Conservation (phyloP, 176 grass and related monocot genomes). For the Hsuehochloa calcarea region DNA sequence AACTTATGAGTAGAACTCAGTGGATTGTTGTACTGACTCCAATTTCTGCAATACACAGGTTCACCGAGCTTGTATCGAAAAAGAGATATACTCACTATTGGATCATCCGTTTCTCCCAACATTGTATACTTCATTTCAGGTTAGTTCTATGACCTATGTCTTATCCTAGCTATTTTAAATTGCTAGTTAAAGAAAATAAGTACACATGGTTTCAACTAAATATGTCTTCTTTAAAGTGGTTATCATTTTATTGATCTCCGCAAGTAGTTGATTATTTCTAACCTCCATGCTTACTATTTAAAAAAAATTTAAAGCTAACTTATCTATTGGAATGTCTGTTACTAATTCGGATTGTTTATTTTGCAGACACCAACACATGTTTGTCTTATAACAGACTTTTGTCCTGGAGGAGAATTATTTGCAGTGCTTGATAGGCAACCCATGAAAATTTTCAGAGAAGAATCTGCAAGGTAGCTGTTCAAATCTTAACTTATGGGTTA, state of each 20-base stretch:
- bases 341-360: slow-evolving; percentile 39
- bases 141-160: slow-evolving; percentile 28
- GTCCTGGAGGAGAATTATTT: slow-evolving; percentile 93
- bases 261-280: background rate
- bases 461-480: slow-evolving; percentile 74
- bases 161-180: slow-evolving; percentile 22
- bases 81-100: slow-evolving; percentile 92
- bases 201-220: background rate
- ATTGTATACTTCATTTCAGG: slow-evolving; percentile 97
- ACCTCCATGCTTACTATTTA: background rate
- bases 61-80: slow-evolving; percentile 91
- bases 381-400: slow-evolving; percentile 99
- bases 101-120: slow-evolving; percentile 99
- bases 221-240: slow-evolving; percentile 5
- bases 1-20: background rate
- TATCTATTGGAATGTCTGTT: slow-evolving; percentile 12
- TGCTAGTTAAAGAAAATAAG: slow-evolving; percentile 22
- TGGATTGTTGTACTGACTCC: slow-evolving; percentile 2
- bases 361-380: slow-evolving; percentile 91
- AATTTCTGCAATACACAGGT: slow-evolving; percentile 53
- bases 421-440: slow-evolving; percentile 85
- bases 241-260: background rate
- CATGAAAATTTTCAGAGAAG: slow-evolving; percentile 88
- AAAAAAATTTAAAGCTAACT: background rate
- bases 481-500: background rate